Percentiles rank a stretch among this genome's conserved stretches.
phyloP scores from a whole-genome alignment of 495 filamentous ascomycete species.

The Jackrogersella multiformis region DNA sequence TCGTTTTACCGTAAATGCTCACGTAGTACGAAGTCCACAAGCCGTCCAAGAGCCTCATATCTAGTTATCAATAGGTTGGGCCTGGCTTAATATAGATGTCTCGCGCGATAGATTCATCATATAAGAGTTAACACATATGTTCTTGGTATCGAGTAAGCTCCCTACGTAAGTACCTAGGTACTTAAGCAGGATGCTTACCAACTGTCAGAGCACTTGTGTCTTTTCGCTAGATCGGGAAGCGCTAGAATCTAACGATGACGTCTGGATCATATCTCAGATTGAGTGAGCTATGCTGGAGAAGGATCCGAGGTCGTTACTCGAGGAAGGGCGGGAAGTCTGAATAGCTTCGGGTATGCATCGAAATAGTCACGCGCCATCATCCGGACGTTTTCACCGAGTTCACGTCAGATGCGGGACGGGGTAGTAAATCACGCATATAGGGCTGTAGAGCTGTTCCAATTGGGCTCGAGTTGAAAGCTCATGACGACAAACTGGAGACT shows the following conservation, averaged over 20 bases:
- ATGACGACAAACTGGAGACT: constrained; percentile 4
- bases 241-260: constrained; percentile 3
- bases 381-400: constrained; percentile 6
- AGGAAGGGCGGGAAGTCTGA: constrained; percentile 30
- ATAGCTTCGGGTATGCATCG: constrained; percentile 8
- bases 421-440: constrained; percentile 13
- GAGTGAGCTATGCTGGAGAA: background rate
- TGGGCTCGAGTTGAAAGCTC: background rate
- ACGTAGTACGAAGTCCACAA: background rate
- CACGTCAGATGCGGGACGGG: constrained; percentile 17
- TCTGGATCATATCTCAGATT: background rate
- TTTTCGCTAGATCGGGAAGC: background rate
- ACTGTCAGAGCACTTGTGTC: background rate
- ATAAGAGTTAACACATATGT: background rate
- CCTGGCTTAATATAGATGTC: background rate
- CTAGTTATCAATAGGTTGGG: background rate
- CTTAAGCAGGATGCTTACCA: background rate
- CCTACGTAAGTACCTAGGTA: background rate
- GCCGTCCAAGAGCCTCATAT: constrained; percentile 1
- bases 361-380: constrained; percentile 25
- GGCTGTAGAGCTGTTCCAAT: background rate
- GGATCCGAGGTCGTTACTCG: background rate
- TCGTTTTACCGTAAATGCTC: background rate
- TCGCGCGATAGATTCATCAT: background rate
- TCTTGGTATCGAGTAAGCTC: background rate